A percentile compares a stretch with the other conserved stretches of the same genome.
phyloP scores from a whole-genome alignment of 768 basidiomycete genomes.

The Cyclocybe aegerita region DNA sequence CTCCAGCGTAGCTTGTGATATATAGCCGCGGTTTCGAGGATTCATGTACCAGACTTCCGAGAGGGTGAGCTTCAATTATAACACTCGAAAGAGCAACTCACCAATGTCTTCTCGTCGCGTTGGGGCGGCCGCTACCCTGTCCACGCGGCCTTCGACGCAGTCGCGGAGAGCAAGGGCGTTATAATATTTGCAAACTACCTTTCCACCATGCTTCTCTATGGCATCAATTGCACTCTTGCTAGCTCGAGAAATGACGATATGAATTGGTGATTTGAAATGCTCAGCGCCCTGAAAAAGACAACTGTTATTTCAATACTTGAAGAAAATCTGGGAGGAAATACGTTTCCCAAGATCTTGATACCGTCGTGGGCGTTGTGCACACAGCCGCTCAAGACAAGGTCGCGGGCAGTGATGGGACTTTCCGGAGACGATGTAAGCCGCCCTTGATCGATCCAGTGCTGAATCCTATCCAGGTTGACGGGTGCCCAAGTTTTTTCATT shows the following conservation, averaged over 20 bases:
- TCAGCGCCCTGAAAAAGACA: constrained; percentile 53
- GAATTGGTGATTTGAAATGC: constrained; percentile 67
- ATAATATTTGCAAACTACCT: constrained; percentile 88
- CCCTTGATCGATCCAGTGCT: constrained; percentile 88
- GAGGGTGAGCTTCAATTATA: constrained; percentile 3
- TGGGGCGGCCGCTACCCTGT: constrained; percentile 74
- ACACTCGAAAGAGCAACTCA: constrained; percentile 38
- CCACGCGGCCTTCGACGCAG: constrained; percentile 68
- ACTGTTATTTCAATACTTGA: not conserved
- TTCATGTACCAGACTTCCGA: constrained; percentile 74
- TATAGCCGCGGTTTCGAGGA: constrained; percentile 72
- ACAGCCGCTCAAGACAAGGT: constrained; percentile 83
- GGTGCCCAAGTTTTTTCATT: constrained; percentile 76
- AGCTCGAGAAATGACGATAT: constrained; percentile 81
- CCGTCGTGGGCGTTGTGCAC: constrained; percentile 89
- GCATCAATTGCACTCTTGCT: constrained; percentile 85
- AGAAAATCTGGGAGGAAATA: constrained; percentile 25
- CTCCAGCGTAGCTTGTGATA: constrained; percentile 58
- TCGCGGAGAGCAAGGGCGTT: constrained; percentile 84
- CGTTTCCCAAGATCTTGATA: constrained; percentile 86
- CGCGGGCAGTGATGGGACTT: constrained; percentile 84
- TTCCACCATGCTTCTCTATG: constrained; percentile 79
- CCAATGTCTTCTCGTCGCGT: constrained; percentile 85
- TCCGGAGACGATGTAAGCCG: constrained; percentile 75
- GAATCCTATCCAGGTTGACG: constrained; percentile 84